phyloP scores from a whole-genome alignment of 768 basidiomycete species.

The Russula foetens region DNA sequence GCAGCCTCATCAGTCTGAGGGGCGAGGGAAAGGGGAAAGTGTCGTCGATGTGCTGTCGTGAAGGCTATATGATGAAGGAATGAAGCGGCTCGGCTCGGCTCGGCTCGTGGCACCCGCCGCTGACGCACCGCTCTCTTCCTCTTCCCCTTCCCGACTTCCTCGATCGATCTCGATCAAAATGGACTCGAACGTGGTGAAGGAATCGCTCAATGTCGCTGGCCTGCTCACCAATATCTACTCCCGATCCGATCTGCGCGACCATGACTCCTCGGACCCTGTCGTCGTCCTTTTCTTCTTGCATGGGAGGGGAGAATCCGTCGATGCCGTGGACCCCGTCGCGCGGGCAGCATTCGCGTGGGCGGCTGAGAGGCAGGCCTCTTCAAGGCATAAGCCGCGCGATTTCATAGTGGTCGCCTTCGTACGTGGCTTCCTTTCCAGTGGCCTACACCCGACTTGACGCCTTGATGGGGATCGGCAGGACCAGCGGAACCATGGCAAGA shows the following conservation, averaged over 20 bases:
- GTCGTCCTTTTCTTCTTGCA: slow-evolving; percentile 40
- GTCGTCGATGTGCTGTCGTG: no score
- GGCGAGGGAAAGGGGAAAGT: no score
- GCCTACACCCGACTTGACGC: no score
- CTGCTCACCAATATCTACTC: slow-evolving; percentile 26
- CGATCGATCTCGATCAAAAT: background rate
- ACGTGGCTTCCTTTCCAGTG: slow-evolving; percentile 21
- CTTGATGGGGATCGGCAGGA: slow-evolving; percentile 30
- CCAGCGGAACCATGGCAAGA: slow-evolving; percentile 44
- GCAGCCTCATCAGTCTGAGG: no score
- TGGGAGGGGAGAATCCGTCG: slow-evolving; percentile 33
- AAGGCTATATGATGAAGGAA: no score
- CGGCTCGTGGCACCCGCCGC: no score
- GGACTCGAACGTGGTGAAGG: slow-evolving; percentile 14
- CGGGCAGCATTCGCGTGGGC: slow-evolving; percentile 28
- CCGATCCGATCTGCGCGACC: slow-evolving; percentile 11
- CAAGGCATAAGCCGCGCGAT: slow-evolving; percentile 28
- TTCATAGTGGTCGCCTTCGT: slow-evolving; percentile 42
- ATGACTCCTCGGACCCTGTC: slow-evolving; percentile 17
- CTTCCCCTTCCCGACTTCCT: no score
- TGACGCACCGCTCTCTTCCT: background rate
- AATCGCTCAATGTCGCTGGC: slow-evolving; percentile 26
- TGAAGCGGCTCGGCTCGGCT: no score
- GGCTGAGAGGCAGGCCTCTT: slow-evolving; percentile 15
- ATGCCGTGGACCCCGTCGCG: slow-evolving; percentile 28